Evolutionary conservation across 352 stramenopile species (phyloP).

Genomic region (Pythium aphanidermatum): DNA sequence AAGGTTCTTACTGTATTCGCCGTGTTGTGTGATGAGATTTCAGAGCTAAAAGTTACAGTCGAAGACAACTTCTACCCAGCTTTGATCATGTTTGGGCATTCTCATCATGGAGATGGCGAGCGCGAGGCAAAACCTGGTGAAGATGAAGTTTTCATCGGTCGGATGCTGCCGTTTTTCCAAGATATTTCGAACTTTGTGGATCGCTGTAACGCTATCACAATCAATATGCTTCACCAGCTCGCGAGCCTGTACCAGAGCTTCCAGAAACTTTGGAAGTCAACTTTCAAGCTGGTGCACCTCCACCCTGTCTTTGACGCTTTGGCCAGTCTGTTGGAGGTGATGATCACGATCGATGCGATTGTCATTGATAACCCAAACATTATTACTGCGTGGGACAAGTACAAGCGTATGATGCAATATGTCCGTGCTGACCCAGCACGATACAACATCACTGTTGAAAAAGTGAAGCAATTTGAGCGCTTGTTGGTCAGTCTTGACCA

Average conservation of each 20-base stretch:
- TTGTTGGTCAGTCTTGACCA: conserved; percentile 84
- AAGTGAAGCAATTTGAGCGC: conserved; percentile 82
- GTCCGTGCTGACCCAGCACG: conserved; percentile 72
- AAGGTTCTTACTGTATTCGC: conserved; percentile 88
- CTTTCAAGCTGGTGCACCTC: conserved; percentile 83
- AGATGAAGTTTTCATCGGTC: conserved; percentile 79
- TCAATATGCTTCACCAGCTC: conserved; percentile 90
- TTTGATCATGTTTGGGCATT: conserved; percentile 87
- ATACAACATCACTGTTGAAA: conserved; percentile 79
- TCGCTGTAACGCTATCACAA: conserved; percentile 81
- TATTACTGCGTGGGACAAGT: conserved; percentile 83
- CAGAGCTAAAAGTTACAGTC: conserved; percentile 85
- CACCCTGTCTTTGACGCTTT: conserved; percentile 76
- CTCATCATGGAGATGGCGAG: conserved; percentile 55
- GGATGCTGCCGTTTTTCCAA: conserved; percentile 86
- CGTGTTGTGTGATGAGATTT: conserved; percentile 87
- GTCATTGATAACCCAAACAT: conserved; percentile 87
- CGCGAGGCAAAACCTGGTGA: conserved; percentile 62
- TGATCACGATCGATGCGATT: conserved; percentile 88
- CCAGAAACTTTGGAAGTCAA: conserved; percentile 86
- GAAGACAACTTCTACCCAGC: conserved; percentile 87
- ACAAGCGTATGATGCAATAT: conserved; percentile 91
- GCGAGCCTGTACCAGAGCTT: conserved; percentile 83
- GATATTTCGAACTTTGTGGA: conserved; percentile 90
- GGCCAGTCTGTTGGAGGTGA: conserved; percentile 71